Conservation (phyloP, 163 green algal species). For the Smithsoniella earleae region DNA sequence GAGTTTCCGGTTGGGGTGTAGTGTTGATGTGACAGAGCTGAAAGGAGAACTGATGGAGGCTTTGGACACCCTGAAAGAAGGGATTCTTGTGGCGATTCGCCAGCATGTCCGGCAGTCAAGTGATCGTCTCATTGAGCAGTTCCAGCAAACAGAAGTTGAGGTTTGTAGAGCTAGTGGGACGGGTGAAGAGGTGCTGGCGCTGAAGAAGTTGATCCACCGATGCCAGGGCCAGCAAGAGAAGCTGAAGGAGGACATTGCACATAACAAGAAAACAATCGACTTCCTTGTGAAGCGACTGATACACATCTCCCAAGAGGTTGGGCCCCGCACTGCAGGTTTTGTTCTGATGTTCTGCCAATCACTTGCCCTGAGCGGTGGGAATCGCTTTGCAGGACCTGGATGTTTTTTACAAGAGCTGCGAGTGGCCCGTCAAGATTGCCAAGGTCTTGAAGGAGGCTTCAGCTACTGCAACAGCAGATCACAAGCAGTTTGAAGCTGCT, state of each 20-base stretch:
- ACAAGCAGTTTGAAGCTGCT: slow-evolving; percentile 57
- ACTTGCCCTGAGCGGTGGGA: no score
- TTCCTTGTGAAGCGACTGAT: slow-evolving; percentile 38
- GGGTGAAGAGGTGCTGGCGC: slow-evolving; percentile 54
- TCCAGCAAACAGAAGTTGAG: slow-evolving; percentile 14
- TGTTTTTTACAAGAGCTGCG: slow-evolving; percentile 55
- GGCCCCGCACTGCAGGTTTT: no score
- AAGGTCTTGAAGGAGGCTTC: slow-evolving; percentile 61
- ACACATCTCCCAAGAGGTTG: slow-evolving; percentile 22
- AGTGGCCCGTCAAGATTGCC: slow-evolving; percentile 61
- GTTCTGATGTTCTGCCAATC: no score
- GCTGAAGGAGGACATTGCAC: slow-evolving; percentile 44
- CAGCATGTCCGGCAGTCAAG: slow-evolving; percentile 13
- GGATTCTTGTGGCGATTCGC: neutral
- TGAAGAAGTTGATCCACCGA: slow-evolving; percentile 61
- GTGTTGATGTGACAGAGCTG: slow-evolving; percentile 24
- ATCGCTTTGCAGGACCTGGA: slow-evolving; percentile 70
- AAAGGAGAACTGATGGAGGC: slow-evolving; percentile 27
- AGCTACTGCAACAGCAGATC: slow-evolving; percentile 56
- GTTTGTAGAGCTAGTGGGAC: slow-evolving; percentile 37
- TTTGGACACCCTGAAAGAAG: slow-evolving; percentile 13
- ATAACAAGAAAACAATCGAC: slow-evolving; percentile 45
- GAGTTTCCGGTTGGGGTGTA: neutral
- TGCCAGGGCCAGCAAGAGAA: slow-evolving; percentile 45
- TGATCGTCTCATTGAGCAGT: slow-evolving; percentile 10